Percentiles rank a stretch among this genome's conserved stretches.
Conservation (phyloP, 225 moss, liverwort and hornwort species). For the Sphagnum tenellum region DNA sequence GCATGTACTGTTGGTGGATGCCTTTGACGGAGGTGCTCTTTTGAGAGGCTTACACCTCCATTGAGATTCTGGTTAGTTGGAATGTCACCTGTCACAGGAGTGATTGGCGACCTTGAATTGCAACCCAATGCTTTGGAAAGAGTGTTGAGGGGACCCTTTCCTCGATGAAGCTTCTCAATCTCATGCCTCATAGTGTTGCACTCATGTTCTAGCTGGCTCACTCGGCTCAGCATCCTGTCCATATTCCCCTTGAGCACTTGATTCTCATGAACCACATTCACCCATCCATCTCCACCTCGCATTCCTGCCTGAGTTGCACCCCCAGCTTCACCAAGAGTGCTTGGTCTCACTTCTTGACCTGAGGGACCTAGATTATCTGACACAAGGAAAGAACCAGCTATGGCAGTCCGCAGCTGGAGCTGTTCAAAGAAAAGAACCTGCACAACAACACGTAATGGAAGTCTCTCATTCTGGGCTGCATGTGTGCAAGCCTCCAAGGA, state of each 20-base stretch:
- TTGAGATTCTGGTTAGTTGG: slow-evolving; percentile 13
- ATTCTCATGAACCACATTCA: slow-evolving; percentile 24
- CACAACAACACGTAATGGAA: slow-evolving; percentile 54
- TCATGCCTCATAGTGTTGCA: slow-evolving; percentile 57
- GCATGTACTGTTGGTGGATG: slow-evolving; percentile 8
- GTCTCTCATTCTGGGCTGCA: slow-evolving; percentile 54
- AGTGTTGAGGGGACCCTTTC: slow-evolving; percentile 29
- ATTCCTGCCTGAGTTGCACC: slow-evolving; percentile 5
- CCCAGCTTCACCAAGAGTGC: slow-evolving; percentile 7
- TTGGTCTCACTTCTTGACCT: slow-evolving; percentile 19
- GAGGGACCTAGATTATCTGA: slow-evolving; percentile 29
- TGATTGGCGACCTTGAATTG: slow-evolving; percentile 39
- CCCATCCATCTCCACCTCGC: slow-evolving; percentile 27
- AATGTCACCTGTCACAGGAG: slow-evolving; percentile 35
- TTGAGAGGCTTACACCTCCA: slow-evolving; percentile 15
- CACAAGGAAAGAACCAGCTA: slow-evolving; percentile 46
- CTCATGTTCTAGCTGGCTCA: slow-evolving; percentile 50
- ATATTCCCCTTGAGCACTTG: slow-evolving; percentile 47
- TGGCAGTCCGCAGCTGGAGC: slow-evolving; percentile 53
- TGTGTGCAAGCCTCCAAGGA: slow-evolving; percentile 62
- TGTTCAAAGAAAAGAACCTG: slow-evolving; percentile 65
- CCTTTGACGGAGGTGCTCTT: slow-evolving; percentile 1
- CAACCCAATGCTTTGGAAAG: slow-evolving; percentile 53
- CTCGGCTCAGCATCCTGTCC: slow-evolving; percentile 41
- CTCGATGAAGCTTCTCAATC: slow-evolving; percentile 31